Evolutionary conservation across 2,329 filamentous ascomycete species (phyloP), one percentile per base, ranked within the genome.

Genomic region (Cytospora schulzeri): DNA sequence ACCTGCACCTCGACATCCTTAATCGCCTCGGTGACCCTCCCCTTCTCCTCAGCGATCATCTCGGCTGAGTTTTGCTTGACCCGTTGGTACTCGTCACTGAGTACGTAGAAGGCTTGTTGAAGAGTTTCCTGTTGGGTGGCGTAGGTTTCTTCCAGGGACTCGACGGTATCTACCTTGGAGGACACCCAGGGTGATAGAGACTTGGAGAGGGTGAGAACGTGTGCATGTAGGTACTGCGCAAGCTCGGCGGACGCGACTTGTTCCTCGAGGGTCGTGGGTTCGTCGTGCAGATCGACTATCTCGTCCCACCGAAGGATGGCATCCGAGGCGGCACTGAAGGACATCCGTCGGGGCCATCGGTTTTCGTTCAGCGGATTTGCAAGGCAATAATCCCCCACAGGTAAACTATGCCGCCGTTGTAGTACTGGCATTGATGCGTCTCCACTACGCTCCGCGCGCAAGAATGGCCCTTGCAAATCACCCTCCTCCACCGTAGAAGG

Each of bases 1-100:
- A 90, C 87, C 48, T 96, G 80, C 26, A 90, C 85, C 74, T 96
- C 93, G 17, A 97, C 82, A 68, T 95, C 91, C 74, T 90, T 90
- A 66, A 93, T 81, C 19, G 84, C 84, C 72, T 95, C 91, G 4
- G 84, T 85, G 45, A 96, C 79, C 60, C 85, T 82, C 26, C 83
- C 82, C 50, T 88, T 85, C 76, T 96, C 91, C 56, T 89, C 86
- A 0, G 83, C 82, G 12, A 97, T 77, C 19, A 92, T 78, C 64
- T 91, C 89, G 38, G 89, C 85, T 1, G 89, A 88, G 64, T 84
- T 83, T 63, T 90, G 83, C 67, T 88, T 86, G 19, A 93, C 81
- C 19, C 82, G 82, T 68, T 90, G 85, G 69, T 91, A 92, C 19
- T 86, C 85, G 52, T 92, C 87, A n/a, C 87, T 80, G 24, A 90